Evolutionary conservation across 78 protist species (phyloP).

Genomic region (Dictyostelium intermedium): DNA sequence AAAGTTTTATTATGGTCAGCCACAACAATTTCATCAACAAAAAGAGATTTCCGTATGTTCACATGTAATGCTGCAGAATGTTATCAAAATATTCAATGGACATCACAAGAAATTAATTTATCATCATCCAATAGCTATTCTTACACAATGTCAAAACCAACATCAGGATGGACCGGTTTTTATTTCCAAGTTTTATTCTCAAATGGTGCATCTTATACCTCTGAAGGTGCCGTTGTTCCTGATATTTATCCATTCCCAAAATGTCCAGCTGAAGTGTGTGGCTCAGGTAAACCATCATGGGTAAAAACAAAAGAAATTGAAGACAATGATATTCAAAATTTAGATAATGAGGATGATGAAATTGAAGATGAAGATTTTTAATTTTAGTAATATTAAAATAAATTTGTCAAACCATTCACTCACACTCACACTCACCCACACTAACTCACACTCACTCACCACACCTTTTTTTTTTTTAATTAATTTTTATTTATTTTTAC

Average conservation of each 20-base stretch:
- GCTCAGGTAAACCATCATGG: not conserved
- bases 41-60: slow-evolving; percentile 40
- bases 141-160: not conserved
- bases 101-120: not conserved
- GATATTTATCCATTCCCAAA: not conserved
- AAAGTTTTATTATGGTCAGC: slow-evolving; percentile 7
- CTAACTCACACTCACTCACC: no score
- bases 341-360: not conserved
- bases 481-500: no score
- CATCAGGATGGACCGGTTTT: slow-evolving; percentile 1
- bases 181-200: not conserved
- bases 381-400: no score
- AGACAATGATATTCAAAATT: not conserved
- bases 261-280: not conserved
- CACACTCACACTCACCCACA: no score
- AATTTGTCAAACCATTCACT: no score
- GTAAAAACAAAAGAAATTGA: not conserved
- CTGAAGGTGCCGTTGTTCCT: slow-evolving; percentile 3
- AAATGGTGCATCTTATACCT: not conserved
- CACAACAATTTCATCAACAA: not conserved
- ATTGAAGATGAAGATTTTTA: not conserved
- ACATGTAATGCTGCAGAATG: not conserved
- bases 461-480: no score
- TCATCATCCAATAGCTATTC: not conserved
- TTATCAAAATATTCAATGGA: not conserved